Percentiles rank a stretch among this genome's conserved stretches.
These are phyloP conservation scores for Hondaea fermentalgiana DNA, from an alignment of 108 stramenopile genomes.

Conservation along the genomic window DNA sequence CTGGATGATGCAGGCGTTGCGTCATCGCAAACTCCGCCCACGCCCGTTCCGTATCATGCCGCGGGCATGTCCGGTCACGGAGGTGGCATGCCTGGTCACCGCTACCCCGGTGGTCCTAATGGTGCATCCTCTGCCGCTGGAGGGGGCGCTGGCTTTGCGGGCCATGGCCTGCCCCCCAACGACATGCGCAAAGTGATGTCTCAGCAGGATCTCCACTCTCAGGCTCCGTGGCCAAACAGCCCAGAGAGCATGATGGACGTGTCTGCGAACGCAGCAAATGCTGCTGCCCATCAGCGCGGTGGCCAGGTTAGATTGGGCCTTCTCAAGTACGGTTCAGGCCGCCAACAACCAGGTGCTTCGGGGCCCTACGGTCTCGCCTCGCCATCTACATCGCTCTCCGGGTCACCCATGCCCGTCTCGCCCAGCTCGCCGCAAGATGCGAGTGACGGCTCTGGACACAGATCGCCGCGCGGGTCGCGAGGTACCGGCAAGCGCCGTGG, in stretches of 20 bases:
- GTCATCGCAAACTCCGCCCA: neutral
- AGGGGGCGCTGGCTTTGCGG: neutral
- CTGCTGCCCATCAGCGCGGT: neutral
- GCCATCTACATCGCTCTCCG: neutral
- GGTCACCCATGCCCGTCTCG: neutral
- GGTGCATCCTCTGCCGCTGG: neutral
- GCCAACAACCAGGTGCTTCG: neutral
- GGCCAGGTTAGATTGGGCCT: neutral
- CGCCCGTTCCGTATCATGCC: neutral
- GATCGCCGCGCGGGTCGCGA: neutral
- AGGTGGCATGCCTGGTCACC: neutral
- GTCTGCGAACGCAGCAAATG: neutral
- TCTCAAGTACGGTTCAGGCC: neutral
- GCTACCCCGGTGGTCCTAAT: neutral
- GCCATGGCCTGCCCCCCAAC: neutral
- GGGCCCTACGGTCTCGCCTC: neutral
- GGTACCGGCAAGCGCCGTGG: neutral
- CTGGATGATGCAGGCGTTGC: neutral
- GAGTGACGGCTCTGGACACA: neutral
- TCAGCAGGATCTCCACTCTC: neutral
- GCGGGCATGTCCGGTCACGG: neutral
- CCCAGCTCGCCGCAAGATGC: neutral
- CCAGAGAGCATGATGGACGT: neutral
- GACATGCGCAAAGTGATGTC: constrained; percentile 5
- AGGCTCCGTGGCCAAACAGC: neutral